Evolutionary conservation across 2,329 filamentous ascomycete species (phyloP), one percentile per base, ranked within the genome.

Genomic region (Claviceps digitariae): DNA sequence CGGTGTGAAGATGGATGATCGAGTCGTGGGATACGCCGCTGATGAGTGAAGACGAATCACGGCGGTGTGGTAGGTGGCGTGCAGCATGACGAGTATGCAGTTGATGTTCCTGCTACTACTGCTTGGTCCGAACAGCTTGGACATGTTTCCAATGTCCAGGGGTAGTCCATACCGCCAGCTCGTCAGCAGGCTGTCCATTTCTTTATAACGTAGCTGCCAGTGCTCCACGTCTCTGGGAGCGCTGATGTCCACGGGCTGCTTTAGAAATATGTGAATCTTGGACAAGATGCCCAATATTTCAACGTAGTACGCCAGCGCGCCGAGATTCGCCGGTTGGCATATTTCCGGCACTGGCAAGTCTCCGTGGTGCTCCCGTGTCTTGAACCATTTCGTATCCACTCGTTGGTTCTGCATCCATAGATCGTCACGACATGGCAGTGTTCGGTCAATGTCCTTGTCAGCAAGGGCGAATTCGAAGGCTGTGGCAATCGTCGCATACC

Each of bases 1-100:
- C 0, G 90, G 87, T 0, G 87, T 90, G 70, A 95, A 96, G 51
- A 95, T 90, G 13, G 85, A 84, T 1, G 88, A 95, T 34, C 87
- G 79, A 3, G 87, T 93, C 4, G 89, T 94, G 3, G 90, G 90
- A 66, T 95, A 96, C 2, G 90, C 90, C 6, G 90, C 89, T 1
- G 89, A 95, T 0, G 90, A 95, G 70, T 95, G 90, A 25, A 95
- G 76, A 38, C 90, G 83, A 60, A 96, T 95, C 9, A 95, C 83
- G 47, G 90, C 86, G 0, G 89, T 94, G 67, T 94, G 87, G 63
- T 90, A 95, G 0, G 89, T 90, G 4, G 87, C 86, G 64, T 95
- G 90, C 31, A 95, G 74, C 84, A 95, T 95, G 50, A 95, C 82
- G 85, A 90, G 90, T 51, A 84, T 85, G 64, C 86, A 89, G 63